These are phyloP conservation scores for Diaporthe destruens DNA, from an alignment of 2,329 filamentous ascomycete genomes.

Conservation along the genomic window DNA sequence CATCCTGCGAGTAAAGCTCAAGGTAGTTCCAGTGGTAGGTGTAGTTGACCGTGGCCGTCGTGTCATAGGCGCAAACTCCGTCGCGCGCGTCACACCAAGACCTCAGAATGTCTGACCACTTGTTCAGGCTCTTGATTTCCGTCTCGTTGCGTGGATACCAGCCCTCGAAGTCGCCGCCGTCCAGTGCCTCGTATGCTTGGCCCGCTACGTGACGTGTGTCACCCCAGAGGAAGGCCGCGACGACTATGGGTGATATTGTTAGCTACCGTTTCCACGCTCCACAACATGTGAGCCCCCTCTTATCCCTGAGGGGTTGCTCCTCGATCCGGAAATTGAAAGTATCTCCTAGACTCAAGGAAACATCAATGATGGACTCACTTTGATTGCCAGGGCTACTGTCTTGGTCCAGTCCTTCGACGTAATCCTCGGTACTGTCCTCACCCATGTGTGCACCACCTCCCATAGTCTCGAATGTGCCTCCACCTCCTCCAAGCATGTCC, in stretches of 20 bases:
- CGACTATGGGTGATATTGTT: neutral
- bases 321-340: too few relatives aligned
- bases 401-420: slow-evolving; percentile 8
- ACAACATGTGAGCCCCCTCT: too few relatives aligned
- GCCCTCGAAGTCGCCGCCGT: slow-evolving; percentile 14
- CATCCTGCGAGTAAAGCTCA: slow-evolving; percentile 47
- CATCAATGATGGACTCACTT: neutral
- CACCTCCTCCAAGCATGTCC: slow-evolving; percentile 25
- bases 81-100: slow-evolving; percentile 54
- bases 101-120: slow-evolving; percentile 47
- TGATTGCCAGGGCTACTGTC: slow-evolving; percentile 21
- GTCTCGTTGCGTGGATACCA: slow-evolving; percentile 36
- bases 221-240: slow-evolving; percentile 33
- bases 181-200: slow-evolving; percentile 30
- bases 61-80: slow-evolving; percentile 55
- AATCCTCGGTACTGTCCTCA: slow-evolving; percentile 24
- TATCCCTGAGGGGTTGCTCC: too few relatives aligned
- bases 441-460: slow-evolving; percentile 24
- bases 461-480: slow-evolving; percentile 21
- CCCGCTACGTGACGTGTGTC: slow-evolving; percentile 30
- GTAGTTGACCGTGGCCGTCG: slow-evolving; percentile 42
- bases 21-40: slow-evolving; percentile 54
- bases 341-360: neutral
- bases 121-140: slow-evolving; percentile 47
- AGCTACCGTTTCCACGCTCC: neutral